Base-by-base conservation (phyloP, 305 asterid species). In the Fraxinus baroniana region DNA sequence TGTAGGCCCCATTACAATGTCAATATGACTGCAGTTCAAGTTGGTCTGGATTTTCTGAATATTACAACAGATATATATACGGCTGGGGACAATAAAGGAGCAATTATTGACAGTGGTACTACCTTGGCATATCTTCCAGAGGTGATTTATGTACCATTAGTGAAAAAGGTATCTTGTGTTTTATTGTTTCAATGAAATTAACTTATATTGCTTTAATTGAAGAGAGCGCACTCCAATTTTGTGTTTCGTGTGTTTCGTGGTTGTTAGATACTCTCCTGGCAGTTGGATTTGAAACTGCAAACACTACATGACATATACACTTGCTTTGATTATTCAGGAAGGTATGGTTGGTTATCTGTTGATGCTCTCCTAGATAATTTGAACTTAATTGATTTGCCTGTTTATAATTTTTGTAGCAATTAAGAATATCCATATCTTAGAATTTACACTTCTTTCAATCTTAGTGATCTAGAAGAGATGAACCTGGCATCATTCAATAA, bases 51-150 rank as follows among this genome's bases (percentile, higher is more conserved):
- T 78, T 86, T 81, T 81, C 91, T 96, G 84, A 92, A 89, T 87
- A 90, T 94, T 85, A 86, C 99, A 75, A 39, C 90, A 81, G 97
- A 91, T 81, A 55, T 88, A 77, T 90, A 87, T 84, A 66, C 62
- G 81, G 84, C 79, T 77, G 97, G 93, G 83, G 95, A 88, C 89
- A 91, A 89, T 83, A 87, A 85, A 82, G 98, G 98, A 77, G 97
- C 94, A 77, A 91, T 96, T 85, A 96, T 96, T 86, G 99, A 96
- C 78, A 96, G 98, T 89, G 99, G 99, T 80, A 96, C 99, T 86
- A 96, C 99, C 7, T 85, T 96, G 90, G 99, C 98, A 79, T 96
- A 96, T 91, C 91, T 96, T 73, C 99, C 99, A 15, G 93, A 93
- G 87, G 88, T 82, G 52, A 92, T 96, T 76, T 96, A 96, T 88